Evolutionary conservation across 805 yeast genomes (phyloP), one percentile per base, ranked within the genome.

Genomic region (Zygoascus bituminiphila): DNA sequence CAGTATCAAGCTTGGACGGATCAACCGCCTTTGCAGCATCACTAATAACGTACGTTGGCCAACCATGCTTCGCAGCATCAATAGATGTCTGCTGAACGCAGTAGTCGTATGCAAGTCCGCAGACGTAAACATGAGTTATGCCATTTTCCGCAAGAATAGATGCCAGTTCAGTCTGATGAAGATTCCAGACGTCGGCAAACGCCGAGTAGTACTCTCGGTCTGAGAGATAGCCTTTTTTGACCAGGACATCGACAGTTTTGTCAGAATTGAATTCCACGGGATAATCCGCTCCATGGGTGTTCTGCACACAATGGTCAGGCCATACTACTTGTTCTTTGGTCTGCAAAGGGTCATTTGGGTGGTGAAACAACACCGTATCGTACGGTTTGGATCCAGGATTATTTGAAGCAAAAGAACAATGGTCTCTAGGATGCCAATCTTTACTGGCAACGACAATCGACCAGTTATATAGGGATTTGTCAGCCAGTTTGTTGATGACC

Each of bases 271-370:
- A 70, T 52, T 69, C 76, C 0, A 63, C 54, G 4, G 86, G 84
- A 29, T 84, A 70, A 33, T 74, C 71, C 0, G 89, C 74, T 0
- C 97, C 98, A 4, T 54, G 44, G 0, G 88, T 72, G 45, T 73
- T 71, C 58, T 86, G 89, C 14, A 89, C 77, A 63, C 97, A 89
- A 62, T 89, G 98, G 48, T 77, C 89, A 0, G 98, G 97, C 97
- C 97, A 89, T 2, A 88, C 71, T 7, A 52, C 48, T 0, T 74
- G 71, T 53, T 79, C 80, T 3, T 51, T 57, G 33, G 66, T 52
- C 12, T 62, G 54, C 38, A 53, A 51, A 0, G 61, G 61, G 37
- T 63, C 56, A 17, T 67, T 55, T 0, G 93, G 89, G 44, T 80
- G 77, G 1, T 57, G 45, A 59, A 82, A 78, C 15, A 60, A 66